Percentiles rank a stretch among this genome's conserved stretches.
Conservation (phyloP, 768 basidiomycete species). For the Kwoniella botswanensis region DNA sequence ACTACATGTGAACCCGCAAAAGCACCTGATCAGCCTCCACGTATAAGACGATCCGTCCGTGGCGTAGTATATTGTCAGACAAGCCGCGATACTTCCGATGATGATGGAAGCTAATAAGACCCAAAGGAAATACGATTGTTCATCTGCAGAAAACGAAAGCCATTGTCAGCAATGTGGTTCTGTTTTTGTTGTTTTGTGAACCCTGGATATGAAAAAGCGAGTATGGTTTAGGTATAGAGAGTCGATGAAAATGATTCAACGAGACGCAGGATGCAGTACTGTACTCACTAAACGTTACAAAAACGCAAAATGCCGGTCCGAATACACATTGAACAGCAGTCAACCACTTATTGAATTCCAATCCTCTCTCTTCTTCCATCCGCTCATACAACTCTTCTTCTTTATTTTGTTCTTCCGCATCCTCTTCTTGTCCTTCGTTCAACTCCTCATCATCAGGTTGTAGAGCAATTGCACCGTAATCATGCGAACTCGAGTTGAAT, state of each 20-base stretch:
- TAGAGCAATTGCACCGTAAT: slow-evolving; percentile 4
- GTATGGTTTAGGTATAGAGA: too few relatives aligned
- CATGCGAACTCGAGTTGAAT: slow-evolving; percentile 15
- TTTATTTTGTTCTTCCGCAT: not conserved
- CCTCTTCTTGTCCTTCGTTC: slow-evolving; percentile 6
- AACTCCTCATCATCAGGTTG: not conserved
- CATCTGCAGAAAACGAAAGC: slow-evolving; percentile 12
- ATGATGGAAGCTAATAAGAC: slow-evolving; percentile 62
- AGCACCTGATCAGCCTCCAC: slow-evolving; percentile 74
- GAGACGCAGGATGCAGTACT: not conserved
- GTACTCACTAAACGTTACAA: slow-evolving; percentile 75
- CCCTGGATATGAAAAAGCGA: too few relatives aligned
- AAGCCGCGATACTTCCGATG: slow-evolving; percentile 65
- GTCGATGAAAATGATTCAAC: not conserved
- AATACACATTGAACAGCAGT: slow-evolving; percentile 80
- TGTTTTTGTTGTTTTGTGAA: not conserved
- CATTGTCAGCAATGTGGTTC: slow-evolving; percentile 2
- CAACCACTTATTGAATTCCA: slow-evolving; percentile 68
- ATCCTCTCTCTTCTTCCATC: slow-evolving; percentile 38
- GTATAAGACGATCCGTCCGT: slow-evolving; percentile 66
- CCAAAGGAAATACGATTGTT: slow-evolving; percentile 28
- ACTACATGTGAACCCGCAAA: slow-evolving; percentile 86
- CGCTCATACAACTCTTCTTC: slow-evolving; percentile 39
- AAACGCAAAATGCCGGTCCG: slow-evolving; percentile 77
- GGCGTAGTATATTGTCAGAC: slow-evolving; percentile 68